Base-by-base conservation (phyloP, 2,329 filamentous ascomycete species). In the Zasmidium cellare region DNA sequence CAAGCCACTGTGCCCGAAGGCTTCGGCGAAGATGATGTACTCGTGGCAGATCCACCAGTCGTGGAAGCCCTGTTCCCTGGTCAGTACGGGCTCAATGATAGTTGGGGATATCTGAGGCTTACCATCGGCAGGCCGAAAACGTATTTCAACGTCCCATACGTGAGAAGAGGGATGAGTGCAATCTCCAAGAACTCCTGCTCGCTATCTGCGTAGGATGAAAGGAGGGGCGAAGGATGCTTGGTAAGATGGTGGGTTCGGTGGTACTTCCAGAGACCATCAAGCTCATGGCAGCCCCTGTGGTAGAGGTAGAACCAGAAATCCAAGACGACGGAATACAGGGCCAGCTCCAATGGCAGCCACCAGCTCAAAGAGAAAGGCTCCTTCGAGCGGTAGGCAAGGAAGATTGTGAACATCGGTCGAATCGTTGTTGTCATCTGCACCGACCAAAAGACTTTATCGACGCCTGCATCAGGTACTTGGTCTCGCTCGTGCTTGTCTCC, bases 231-330 rank as follows among this genome's bases (percentile, higher is more conserved):
- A 3, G 77, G 77, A 54, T 79, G 77, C 58, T 79, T 79, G 45
- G 76, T 78, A 9, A 79, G 66, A 60, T 79, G 77, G 54, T 79
- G 77, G 0, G 23, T 47, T 51, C 76, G 74, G 66, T 79, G 77
- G 58, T 71, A 78, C 46, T 75, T 71, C 77, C 77, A 79, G 12
- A 79, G 68, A 1, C 57, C 63, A 18, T 69, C 65, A 16, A 75
- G 50, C 53, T 78, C 76, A 57, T 79, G 77, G 74, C 77, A 78
- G 16, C 69, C 46, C 2, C 76, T 73, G 59, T 77, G 76, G 57
- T 78, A 78, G 71, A 73, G 71, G 64, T 78, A 78, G 63, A 77
- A 78, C 75, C 75, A 79, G 49, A 78, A 77, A 61, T 79, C 77
- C 5, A 79, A 69, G 9, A 79, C 65, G 51, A 79, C 70, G 2